Conservation (phyloP, 371 early-diverging fungal genomes). For the Mortierella sp. region DNA sequence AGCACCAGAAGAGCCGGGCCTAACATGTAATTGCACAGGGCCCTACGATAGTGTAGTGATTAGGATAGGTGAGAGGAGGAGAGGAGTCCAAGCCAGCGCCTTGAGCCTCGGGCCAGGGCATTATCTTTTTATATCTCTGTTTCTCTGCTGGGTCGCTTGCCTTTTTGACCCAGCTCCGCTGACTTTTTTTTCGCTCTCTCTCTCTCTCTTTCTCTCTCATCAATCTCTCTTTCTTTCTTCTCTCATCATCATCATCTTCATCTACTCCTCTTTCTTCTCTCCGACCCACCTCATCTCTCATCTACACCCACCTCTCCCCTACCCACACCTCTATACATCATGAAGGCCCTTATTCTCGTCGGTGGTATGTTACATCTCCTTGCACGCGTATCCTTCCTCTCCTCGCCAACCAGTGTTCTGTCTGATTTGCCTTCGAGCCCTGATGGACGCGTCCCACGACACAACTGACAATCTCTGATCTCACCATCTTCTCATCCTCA, state of each 20-base stretch:
- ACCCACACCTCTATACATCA: conserved; percentile 47
- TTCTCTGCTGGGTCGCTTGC: neutral
- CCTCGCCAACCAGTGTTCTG: neutral
- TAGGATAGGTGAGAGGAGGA: neutral
- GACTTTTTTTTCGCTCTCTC: neutral
- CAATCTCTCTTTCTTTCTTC: neutral
- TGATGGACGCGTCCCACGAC: neutral
- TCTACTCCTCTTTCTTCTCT: neutral
- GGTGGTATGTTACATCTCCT: conserved; percentile 78
- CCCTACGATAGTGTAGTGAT: neutral
- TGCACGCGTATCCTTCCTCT: neutral
- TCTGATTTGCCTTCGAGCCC: no score
- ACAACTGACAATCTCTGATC: neutral
- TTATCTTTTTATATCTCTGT: neutral
- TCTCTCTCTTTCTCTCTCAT: neutral
- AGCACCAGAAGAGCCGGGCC: neutral
- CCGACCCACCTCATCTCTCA: neutral
- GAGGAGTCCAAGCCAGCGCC: neutral
- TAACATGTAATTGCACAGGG: no score
- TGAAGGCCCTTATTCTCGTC: conserved; percentile 99
- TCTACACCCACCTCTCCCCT: neutral
- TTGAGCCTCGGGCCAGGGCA: neutral
- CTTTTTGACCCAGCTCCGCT: neutral
- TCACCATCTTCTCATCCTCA: neutral
- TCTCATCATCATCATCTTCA: neutral